phyloP scores from a whole-genome alignment of 2,329 filamentous ascomycete genomes.

The Aspergillus aculeatus region DNA sequence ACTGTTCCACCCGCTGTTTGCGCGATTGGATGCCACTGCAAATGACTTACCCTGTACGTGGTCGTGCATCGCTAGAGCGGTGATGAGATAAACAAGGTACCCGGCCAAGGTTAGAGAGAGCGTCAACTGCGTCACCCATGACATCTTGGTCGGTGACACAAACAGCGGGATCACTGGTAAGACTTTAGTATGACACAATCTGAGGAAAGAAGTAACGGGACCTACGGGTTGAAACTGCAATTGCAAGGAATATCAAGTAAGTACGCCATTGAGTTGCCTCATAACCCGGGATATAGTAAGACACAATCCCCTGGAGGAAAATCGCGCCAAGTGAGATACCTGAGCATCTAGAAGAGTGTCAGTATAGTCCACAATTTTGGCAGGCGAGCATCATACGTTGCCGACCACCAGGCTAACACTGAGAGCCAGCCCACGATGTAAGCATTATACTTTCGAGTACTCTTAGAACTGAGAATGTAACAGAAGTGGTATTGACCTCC shows the following conservation, averaged over 20 bases:
- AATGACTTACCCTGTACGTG: background rate
- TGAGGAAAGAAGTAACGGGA: background rate
- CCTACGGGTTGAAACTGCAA: constrained; percentile 9
- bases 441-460: constrained; percentile 10
- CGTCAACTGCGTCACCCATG: background rate
- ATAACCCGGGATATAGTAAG: constrained; percentile 15
- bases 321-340: constrained; percentile 13
- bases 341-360: constrained; percentile 4
- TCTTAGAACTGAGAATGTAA: constrained; percentile 18
- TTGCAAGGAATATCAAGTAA: constrained; percentile 18
- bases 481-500: constrained; percentile 25
- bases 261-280: constrained; percentile 19
- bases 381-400: background rate
- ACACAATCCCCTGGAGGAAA: constrained; percentile 11
- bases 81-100: constrained; percentile 5
- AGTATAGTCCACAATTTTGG: background rate
- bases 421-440: constrained; percentile 22
- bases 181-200: background rate
- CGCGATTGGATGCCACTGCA: constrained; percentile 1
- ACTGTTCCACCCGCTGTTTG: constrained; percentile 10
- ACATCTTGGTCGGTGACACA: constrained; percentile 4
- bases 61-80: constrained; percentile 4
- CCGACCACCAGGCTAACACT: constrained; percentile 19
- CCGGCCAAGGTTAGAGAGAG: constrained; percentile 6
- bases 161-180: constrained; percentile 13